Evolutionary conservation across 192 early-diverging fungal species (phyloP).

Genomic region (Diversispora eburnea): DNA sequence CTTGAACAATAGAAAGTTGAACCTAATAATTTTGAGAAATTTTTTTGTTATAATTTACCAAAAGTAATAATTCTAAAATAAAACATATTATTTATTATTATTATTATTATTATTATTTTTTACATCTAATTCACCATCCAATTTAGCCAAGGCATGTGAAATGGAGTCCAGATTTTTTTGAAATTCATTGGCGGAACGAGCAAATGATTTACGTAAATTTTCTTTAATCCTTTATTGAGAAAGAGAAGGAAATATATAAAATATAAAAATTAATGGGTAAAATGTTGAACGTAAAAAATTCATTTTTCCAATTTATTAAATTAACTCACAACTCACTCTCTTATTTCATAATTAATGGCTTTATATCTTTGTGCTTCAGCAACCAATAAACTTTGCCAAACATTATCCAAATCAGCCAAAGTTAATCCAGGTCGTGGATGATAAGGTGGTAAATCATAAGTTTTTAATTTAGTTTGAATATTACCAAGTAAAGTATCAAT

Average conservation of each 20-base stretch:
- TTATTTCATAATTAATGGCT: slow-evolving; percentile 78
- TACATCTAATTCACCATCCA: slow-evolving; percentile 81
- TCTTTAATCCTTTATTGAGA: slow-evolving; percentile 67
- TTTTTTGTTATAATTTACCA: slow-evolving; percentile 31
- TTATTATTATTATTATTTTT: slow-evolving; percentile 18
- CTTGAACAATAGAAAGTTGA: slow-evolving; percentile 64
- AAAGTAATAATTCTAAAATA: slow-evolving; percentile 4
- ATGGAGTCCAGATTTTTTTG: slow-evolving; percentile 67
- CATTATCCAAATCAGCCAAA: slow-evolving; percentile 50
- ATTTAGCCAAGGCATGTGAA: slow-evolving; percentile 56
- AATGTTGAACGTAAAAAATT: background rate
- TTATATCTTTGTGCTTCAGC: slow-evolving; percentile 79
- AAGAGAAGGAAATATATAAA: background rate
- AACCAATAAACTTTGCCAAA: slow-evolving; percentile 70
- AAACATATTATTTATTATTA: background rate
- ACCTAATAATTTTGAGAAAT: background rate
- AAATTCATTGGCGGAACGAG: slow-evolving; percentile 79
- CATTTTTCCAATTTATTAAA: background rate
- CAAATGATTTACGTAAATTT: slow-evolving; percentile 71
- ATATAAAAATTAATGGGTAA: background rate
- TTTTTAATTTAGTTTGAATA: slow-evolving; percentile 95
- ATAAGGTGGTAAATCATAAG: slow-evolving; percentile 87
- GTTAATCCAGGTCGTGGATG: slow-evolving; percentile 72
- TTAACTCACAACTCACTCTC: slow-evolving; percentile 54
- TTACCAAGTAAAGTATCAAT: slow-evolving; percentile 89